Conservation (phyloP, 495 filamentous ascomycete genomes). For the Aspergillus ellipticus region DNA sequence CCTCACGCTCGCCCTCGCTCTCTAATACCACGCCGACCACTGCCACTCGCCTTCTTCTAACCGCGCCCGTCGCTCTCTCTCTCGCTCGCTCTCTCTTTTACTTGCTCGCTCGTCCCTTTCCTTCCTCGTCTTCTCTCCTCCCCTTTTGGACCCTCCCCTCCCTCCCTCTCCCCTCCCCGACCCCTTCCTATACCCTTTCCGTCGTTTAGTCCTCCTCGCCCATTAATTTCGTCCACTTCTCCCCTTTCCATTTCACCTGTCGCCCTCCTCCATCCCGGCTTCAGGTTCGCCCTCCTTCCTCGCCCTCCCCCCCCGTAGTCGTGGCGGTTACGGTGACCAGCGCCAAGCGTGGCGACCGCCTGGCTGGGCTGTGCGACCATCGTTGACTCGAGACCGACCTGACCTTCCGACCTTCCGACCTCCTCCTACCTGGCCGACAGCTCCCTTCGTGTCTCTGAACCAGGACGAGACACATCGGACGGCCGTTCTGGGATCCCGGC, state of each 20-base stretch:
- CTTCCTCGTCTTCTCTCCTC: slow-evolving; percentile 14
- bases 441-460: slow-evolving; percentile 1
- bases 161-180: slow-evolving; percentile 7
- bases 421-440: neutral
- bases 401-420: slow-evolving; percentile 21
- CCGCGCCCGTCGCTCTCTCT: slow-evolving; percentile 6
- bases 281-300: slow-evolving; percentile 1
- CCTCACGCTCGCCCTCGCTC: neutral
- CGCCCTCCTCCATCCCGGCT: neutral
- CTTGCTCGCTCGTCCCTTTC: slow-evolving; percentile 1
- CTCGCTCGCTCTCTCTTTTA: slow-evolving; percentile 8
- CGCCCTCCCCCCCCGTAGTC: neutral
- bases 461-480: neutral
- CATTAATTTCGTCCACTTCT: neutral
- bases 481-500: neutral
- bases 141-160: slow-evolving; percentile 8
- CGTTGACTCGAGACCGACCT: slow-evolving; percentile 12
- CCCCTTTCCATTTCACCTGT: neutral
- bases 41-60: neutral
- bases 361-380: slow-evolving; percentile 29
- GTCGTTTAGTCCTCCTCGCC: neutral
- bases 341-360: slow-evolving; percentile 29
- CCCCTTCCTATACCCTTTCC: slow-evolving; percentile 9
- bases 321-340: slow-evolving; percentile 20
- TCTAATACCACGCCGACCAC: neutral